Base-by-base conservation (phyloP, 2,329 filamentous ascomycete genomes). In the Fusarium sulawesiense region DNA sequence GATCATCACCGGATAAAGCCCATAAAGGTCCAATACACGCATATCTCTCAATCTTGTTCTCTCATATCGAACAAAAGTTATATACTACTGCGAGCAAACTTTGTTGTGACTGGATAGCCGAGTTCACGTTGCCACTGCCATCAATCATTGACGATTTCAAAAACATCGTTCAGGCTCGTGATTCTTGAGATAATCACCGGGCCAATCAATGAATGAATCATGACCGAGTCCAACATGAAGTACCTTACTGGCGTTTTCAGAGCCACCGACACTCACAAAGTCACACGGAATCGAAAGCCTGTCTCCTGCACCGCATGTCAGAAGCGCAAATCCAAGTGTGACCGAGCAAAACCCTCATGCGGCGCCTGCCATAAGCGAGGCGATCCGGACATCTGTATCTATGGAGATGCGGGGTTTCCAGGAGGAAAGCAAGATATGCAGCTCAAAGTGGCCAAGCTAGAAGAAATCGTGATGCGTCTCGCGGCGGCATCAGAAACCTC, bases 241-340 rank as follows among this genome's bases (percentile, higher is more conserved):
- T 56, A 68, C 23, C 73, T 74, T 56, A 75, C 73, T 20, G 70
- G 76, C 53, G 80, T 83, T 67, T 83, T 83, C 68, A 79, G 80
- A 48, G 76, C 80, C 23, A 71, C 72, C 20, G 77, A 78, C 60
- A 63, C 75, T 14, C 75, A 78, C 42, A 76, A 78, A 40, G 75
- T 79, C 60, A 80, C 77, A 72, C 79, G 82, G 34, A 82, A 80
- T 69, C 77, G 83, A 9, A 80, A 79, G 47, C 74, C 82, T 40
- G 77, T 84, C 21, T 83, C 83, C 7, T 84, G 82, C 70, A 75
- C 76, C 4, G 73, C 77, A 45, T 84, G 82, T 60, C 82, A 83
- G 64, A 74, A 73, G 21, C 81, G 82, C 61, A 84, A 84, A 73
- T 77, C 80, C 10, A 80, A 78, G 57, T 84, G 82, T 64, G 82